Percentiles rank a stretch among this genome's conserved stretches.
Conservation (phyloP, 1,139 yeast genomes). For the Blastobotrys capitulatus region DNA sequence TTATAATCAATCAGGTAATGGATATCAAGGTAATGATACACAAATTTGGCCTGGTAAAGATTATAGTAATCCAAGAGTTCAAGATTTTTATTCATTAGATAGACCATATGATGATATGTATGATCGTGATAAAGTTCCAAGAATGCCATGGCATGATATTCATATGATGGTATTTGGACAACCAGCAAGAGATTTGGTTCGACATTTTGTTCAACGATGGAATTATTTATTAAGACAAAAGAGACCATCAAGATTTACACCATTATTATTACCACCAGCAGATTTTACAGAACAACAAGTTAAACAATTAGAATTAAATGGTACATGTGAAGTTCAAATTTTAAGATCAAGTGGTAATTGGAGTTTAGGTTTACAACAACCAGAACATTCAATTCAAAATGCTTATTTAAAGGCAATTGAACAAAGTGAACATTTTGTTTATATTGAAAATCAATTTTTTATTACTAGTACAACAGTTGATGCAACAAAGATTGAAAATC, state of each 20-base stretch:
- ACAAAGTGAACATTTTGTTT: conserved; percentile 85
- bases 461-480: conserved; percentile 83
- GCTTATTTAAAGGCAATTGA: conserved; percentile 90
- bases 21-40: conserved; percentile 20
- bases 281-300: conserved; percentile 75
- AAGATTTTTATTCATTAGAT: conserved; percentile 76
- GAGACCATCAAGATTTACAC: conserved; percentile 90
- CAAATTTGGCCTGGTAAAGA: conserved; percentile 96
- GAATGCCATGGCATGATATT: conserved; percentile 99
- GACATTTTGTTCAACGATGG: conserved; percentile 98
- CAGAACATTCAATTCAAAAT: conserved; percentile 85
- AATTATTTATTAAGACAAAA: conserved; percentile 87
- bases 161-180: conserved; percentile 97
- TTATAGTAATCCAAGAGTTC: conserved; percentile 90
- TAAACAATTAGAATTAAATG: conserved; percentile 55
- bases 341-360: conserved; percentile 85
- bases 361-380: conserved; percentile 83
- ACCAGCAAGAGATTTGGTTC: conserved; percentile 83
- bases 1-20: conserved; percentile 22
- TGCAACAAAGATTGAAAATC: conserved; percentile 77
- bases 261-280: conserved; percentile 86
- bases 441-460: conserved; percentile 93
- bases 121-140: conserved; percentile 70
- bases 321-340: conserved; percentile 89
- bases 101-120: conserved; percentile 91